A percentile compares a stretch with the other conserved stretches of the same genome.
Evolutionary conservation across 2,329 filamentous ascomycete genomes (phyloP).

Genomic region (Aspergillus fumigatus): DNA sequence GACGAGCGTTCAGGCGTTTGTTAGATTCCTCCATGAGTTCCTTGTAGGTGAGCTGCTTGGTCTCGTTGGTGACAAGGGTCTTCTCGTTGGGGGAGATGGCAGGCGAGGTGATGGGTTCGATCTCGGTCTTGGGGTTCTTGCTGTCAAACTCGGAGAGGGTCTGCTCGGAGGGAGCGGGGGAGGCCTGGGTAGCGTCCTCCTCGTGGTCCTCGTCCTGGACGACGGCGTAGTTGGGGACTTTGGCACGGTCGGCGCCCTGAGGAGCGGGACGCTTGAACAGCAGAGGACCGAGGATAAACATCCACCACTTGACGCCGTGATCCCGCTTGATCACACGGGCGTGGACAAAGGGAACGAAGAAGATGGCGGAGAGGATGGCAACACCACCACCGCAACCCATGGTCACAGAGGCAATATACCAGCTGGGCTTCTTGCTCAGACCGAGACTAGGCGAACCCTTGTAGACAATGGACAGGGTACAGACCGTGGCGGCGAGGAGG

Average conservation of each 20-base stretch:
- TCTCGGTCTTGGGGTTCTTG: constrained; percentile 29
- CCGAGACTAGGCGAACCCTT: constrained; percentile 69
- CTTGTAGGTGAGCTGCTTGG: constrained; percentile 56
- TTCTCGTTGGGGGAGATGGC: constrained; percentile 31
- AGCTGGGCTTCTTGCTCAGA: constrained; percentile 56
- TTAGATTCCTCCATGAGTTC: constrained; percentile 56
- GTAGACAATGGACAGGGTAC: constrained; percentile 74
- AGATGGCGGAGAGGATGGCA: constrained; percentile 56
- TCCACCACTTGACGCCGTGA: constrained; percentile 59
- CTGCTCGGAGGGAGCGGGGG: constrained; percentile 3
- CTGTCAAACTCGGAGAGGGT: constrained; percentile 44
- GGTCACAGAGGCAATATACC: constrained; percentile 64
- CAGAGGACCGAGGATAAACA: constrained; percentile 59
- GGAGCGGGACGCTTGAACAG: constrained; percentile 58
- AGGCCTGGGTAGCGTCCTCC: not conserved
- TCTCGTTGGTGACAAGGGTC: constrained; percentile 44
- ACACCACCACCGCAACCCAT: constrained; percentile 61
- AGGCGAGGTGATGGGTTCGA: constrained; percentile 19
- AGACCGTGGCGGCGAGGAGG: constrained; percentile 68
- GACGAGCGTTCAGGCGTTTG: constrained; percentile 57
- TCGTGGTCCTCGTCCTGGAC: constrained; percentile 53
- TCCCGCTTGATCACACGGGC: constrained; percentile 66
- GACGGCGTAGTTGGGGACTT: constrained; percentile 72
- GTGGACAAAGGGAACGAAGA: constrained; percentile 70
- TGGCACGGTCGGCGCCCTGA: constrained; percentile 49